A percentile compares a stretch with the other conserved stretches of the same genome.
These are phyloP conservation scores for Pseudogymnoascus sp. DNA, from an alignment of 2,329 filamentous ascomycete genomes.

Conservation along the genomic window DNA sequence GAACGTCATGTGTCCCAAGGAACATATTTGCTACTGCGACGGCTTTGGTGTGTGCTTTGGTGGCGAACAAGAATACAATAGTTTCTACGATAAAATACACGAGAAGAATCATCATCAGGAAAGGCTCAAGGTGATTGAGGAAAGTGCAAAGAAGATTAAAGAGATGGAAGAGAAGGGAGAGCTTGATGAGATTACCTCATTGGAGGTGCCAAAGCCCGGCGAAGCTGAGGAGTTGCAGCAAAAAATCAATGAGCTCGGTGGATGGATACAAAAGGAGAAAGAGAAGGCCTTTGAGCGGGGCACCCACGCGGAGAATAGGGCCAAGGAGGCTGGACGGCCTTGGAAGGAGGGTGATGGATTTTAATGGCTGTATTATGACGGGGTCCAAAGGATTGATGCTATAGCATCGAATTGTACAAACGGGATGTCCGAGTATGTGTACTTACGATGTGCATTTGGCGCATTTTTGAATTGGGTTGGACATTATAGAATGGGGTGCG, in stretches of 20 bases:
- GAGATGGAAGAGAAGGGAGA: constrained; percentile 12
- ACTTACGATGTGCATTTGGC: not conserved
- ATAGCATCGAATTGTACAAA: constrained; percentile 22
- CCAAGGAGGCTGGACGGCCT: constrained; percentile 7
- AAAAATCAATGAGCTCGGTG: constrained; percentile 9
- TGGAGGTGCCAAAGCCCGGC: constrained; percentile 7
- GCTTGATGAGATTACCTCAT: not conserved
- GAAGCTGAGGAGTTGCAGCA: constrained; percentile 5
- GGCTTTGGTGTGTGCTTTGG: constrained; percentile 29
- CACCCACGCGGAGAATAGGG: not conserved
- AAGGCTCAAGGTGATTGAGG: constrained; percentile 7
- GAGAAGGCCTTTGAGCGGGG: constrained; percentile 6
- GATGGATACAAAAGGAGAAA: not conserved
- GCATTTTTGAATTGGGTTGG: constrained; percentile 8
- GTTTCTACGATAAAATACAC: constrained; percentile 17
- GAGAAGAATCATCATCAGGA: constrained; percentile 1
- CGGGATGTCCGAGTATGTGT: constrained; percentile 5
- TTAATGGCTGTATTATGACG: not conserved
- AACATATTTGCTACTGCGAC: constrained; percentile 28
- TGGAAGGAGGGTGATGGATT: constrained; percentile 12
- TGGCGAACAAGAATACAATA: constrained; percentile 21
- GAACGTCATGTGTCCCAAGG: constrained; percentile 21
- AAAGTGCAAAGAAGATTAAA: constrained; percentile 15
- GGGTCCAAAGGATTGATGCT: not conserved
- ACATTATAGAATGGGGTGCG: not conserved